phyloP scores from a whole-genome alignment of 441 rosid species.

The Adansonia gregorii region DNA sequence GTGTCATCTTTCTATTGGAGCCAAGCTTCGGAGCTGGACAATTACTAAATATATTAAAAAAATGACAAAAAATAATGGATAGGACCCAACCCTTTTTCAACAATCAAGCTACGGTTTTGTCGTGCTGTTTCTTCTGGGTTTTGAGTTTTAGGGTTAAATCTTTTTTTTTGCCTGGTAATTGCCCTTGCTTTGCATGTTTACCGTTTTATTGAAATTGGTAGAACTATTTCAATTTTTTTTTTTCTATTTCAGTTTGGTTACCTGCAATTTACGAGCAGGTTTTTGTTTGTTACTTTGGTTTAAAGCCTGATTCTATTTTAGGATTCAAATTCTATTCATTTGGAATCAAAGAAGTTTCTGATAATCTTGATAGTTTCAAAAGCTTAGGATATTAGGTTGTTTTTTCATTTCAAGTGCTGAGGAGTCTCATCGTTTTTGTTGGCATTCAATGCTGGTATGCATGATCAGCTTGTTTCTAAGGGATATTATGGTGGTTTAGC shows the following conservation, averaged over 20 bases:
- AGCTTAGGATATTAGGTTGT: background rate
- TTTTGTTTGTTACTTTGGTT: conserved; percentile 26
- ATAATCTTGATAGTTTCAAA: conserved; percentile 28
- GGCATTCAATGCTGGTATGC: background rate
- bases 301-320: conserved; percentile 22
- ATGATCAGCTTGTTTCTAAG: conserved; percentile 4
- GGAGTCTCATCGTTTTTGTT: background rate
- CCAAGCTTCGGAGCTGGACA: conserved; percentile 34
- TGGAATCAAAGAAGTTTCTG: conserved; percentile 29
- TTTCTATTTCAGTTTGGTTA: background rate
- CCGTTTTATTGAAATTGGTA: background rate
- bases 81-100: too few species aligned
- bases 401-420: background rate
- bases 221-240: background rate
- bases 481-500: background rate
- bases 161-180: conserved; percentile 24
- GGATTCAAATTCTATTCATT: conserved; percentile 26
- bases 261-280: background rate
- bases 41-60: too few species aligned
- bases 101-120: conserved; percentile 38
- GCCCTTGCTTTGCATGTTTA: conserved; percentile 11
- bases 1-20: conserved; percentile 21
- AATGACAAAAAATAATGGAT: too few species aligned
- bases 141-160: conserved; percentile 47
- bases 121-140: conserved; percentile 13